Evolutionary conservation across 176 grass and related monocot genomes (phyloP).

Genomic region (Oropetium thomaeum): DNA sequence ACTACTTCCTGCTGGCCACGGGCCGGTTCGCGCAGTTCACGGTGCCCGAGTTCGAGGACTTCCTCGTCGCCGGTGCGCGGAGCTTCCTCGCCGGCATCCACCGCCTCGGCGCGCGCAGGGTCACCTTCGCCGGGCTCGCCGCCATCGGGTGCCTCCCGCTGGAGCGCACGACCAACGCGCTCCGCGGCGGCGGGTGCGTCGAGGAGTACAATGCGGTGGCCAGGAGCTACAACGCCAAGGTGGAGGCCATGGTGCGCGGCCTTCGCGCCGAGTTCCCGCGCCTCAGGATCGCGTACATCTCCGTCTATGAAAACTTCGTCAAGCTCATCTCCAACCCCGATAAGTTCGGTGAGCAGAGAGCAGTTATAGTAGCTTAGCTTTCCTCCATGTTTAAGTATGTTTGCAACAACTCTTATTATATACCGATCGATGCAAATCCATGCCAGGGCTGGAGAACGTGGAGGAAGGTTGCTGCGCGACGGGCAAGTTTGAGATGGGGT

Average conservation of each 20-base stretch:
- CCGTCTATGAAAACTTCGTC: constrained; percentile 51
- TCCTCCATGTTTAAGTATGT: neutral
- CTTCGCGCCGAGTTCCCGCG: constrained; percentile 36
- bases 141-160: constrained; percentile 67
- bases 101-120: constrained; percentile 46
- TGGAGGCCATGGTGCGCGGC: constrained; percentile 32
- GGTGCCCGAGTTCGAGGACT: constrained; percentile 37
- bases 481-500: constrained; percentile 71
- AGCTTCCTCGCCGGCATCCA: constrained; percentile 43
- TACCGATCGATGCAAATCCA: too few species aligned
- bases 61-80: constrained; percentile 39
- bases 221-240: constrained; percentile 52
- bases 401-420: too few species aligned
- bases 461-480: constrained; percentile 70
- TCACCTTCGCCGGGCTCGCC: constrained; percentile 44
- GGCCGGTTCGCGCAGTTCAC: constrained; percentile 37
- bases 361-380: neutral
- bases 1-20: constrained; percentile 48
- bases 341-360: constrained; percentile 58
- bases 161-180: constrained; percentile 46
- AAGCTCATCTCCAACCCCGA: constrained; percentile 41
- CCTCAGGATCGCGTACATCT: constrained; percentile 42
- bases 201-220: constrained; percentile 64
- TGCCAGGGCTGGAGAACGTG: constrained; percentile 71
- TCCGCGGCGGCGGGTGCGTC: constrained; percentile 44